phyloP scores from a whole-genome alignment of 2,329 filamentous ascomycete genomes.

The Colletotrichum truncatum region DNA sequence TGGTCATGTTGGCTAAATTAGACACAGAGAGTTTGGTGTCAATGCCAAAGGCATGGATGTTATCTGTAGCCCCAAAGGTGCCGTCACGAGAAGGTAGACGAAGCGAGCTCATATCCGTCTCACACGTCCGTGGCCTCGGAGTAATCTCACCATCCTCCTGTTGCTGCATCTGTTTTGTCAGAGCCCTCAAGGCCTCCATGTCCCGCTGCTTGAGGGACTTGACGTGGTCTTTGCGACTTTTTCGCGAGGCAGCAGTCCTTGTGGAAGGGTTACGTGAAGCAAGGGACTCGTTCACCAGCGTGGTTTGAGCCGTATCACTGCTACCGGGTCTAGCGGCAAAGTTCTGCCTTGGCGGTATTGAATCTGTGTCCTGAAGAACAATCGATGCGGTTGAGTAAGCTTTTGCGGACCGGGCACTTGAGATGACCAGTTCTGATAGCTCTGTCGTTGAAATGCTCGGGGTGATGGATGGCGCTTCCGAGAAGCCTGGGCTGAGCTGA shows the following conservation, averaged over 20 bases:
- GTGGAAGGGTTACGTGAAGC: constrained; percentile 24
- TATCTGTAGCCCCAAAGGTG: background rate
- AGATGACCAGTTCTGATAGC: constrained; percentile 40
- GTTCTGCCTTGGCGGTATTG: constrained; percentile 19
- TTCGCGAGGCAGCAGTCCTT: constrained; percentile 31
- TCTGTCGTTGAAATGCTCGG: constrained; percentile 44
- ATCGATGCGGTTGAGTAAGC: constrained; percentile 40
- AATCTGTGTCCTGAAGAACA: constrained; percentile 33
- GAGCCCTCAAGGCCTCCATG: constrained; percentile 42
- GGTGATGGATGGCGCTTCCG: constrained; percentile 37
- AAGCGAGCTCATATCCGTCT: constrained; percentile 26
- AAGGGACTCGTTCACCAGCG: constrained; percentile 17
- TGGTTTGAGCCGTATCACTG: constrained; percentile 20
- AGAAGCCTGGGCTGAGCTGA: constrained; percentile 24
- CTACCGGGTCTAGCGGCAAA: constrained; percentile 17
- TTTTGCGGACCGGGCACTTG: constrained; percentile 43
- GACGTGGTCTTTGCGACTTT: constrained; percentile 48
- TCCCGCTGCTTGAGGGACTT: constrained; percentile 51
- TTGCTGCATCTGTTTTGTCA: constrained; percentile 34
- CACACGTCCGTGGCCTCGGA: constrained; percentile 20
- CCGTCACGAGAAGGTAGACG: constrained; percentile 30
- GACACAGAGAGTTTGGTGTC: constrained; percentile 19
- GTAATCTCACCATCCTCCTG: constrained; percentile 14
- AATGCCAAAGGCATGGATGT: background rate
- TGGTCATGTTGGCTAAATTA: constrained; percentile 23